Evolutionary conservation across 2,329 filamentous ascomycete species (phyloP).

Genomic region (Hypocreales sp.): DNA sequence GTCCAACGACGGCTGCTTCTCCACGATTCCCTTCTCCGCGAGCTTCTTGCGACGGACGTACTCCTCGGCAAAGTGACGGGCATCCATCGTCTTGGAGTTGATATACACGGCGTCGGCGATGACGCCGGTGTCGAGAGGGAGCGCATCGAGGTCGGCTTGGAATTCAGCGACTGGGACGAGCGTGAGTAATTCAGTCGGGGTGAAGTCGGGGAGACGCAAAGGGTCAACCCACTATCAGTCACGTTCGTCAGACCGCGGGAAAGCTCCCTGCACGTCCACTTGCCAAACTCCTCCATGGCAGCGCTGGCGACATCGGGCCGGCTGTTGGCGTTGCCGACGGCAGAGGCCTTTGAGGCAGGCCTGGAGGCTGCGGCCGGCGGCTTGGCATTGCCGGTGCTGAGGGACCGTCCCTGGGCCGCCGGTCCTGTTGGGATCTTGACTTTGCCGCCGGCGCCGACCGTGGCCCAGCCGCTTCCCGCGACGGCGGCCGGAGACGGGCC

Average conservation of each 20-base stretch:
- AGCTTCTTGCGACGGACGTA: conserved; percentile 87
- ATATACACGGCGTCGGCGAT: conserved; percentile 85
- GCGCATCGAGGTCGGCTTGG: conserved; percentile 55
- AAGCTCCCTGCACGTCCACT: conserved; percentile 76
- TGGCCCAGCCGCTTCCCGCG: conserved; percentile 62
- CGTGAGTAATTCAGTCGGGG: conserved; percentile 12
- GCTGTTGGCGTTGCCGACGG: conserved; percentile 22
- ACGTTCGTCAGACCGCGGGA: conserved; percentile 49
- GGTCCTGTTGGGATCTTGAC: conserved; percentile 57
- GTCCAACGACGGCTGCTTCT: conserved; percentile 49
- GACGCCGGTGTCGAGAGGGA: conserved; percentile 64
- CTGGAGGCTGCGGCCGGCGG: conserved; percentile 29
- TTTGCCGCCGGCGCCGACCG: conserved; percentile 87
- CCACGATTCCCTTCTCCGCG: conserved; percentile 80
- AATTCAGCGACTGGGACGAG: conserved; percentile 55
- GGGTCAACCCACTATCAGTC: conserved; percentile 31
- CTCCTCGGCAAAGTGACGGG: conserved; percentile 84
- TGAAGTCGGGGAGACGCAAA: conserved; percentile 2
- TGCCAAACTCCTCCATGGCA: conserved; percentile 84
- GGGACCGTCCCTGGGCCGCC: conserved; percentile 29
- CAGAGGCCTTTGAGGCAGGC: conserved; percentile 32
- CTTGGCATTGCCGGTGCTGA: conserved; percentile 28
- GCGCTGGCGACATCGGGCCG: conserved; percentile 20
- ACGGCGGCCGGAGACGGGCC: conserved; percentile 18
- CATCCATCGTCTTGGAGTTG: conserved; percentile 78